Base-by-base conservation (phyloP, 371 early-diverging fungal genomes). In the Rhizopus stolonifer region DNA sequence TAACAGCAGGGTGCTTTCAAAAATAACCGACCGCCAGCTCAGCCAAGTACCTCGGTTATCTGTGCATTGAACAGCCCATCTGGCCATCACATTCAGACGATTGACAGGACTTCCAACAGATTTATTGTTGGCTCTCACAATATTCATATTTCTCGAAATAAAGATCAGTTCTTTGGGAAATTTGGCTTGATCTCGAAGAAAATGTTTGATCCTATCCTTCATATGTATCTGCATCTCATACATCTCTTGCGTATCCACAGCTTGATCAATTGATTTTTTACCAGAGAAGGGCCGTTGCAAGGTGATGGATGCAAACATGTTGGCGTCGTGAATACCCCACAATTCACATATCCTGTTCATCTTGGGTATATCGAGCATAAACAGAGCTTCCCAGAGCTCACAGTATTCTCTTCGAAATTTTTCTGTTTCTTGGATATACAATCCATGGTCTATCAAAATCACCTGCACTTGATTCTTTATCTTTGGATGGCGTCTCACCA, bases 131-230 rank as follows among this genome's bases (percentile, higher is more conserved):
- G 92, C 83, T 1, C 91, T 77, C 6, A 91, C 88, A 50, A 93
- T 87, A 56, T 93, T 92, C 87, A 95, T 86, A 56, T 94, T 96
- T 42, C 94, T 74, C 6, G 89, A 89, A 18, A 96, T 77, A 58
- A 96, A 94, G 38, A 96, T 90, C 9, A 96, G 72, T 65, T 94
- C 96, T 31, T 81, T 83, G 23, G 96, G 96, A 22, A 96, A 69
- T 5, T 69, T 60, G 23, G 82, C 83, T 32, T 90, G 84, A 45
- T 90, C 81, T 25, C 73, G 64, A 29, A 95, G 67, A 36, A 93
- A 93, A 7, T 86, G 58, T 21, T 81, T 75, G 10, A 90, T 84
- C 1, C 87, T 70, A 14, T 83, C 75, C 65, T 94, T 93, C 54
- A 88, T 67, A 23, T 80, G 72, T 63, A 78, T 66, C 54, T 95